Base-by-base conservation (phyloP, 2,329 filamentous ascomycete genomes). In the Arthrobotrys sphaeroides region DNA sequence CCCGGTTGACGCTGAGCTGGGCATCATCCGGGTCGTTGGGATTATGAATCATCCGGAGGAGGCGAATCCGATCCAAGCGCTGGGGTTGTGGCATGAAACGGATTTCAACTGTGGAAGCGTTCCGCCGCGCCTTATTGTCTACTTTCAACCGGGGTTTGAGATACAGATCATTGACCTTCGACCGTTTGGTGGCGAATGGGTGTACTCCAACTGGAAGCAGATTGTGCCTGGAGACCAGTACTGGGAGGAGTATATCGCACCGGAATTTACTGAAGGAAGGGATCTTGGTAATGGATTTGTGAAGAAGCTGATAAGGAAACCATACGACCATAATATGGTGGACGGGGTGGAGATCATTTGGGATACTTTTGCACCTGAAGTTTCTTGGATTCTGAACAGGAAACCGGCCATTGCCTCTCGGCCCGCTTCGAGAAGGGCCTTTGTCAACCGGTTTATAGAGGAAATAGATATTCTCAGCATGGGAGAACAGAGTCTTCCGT, bases 191-290 rank as follows among this genome's bases (percentile, higher is more conserved):
- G 61, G 22, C n/a, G 69, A 73, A n/a, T 22, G 26, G 40, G 69
- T 66, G 1, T 73, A 66, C 28, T 43, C 69, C 2, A 73, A 73
- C 24, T 73, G 69, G 61, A 73, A 45, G 33, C 61, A 73, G 13
- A 60, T 73, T 13, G 7, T 73, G 4, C 69, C 69, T 0, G 40
- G 13, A 1, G 61, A 65, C 33, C 9, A 7, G 3, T 31, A 51
- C 7, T 73, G 69, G 69, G 24, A 40, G 1, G 18, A 20, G 5
- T 66, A 36, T 9, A 45, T 73, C 4, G 18, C 38, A 13, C 69
- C 69, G 5, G 69, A 73, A 16, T 38, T 73, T 7, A 24, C 12
- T 2, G 10, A 33, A 16, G 20, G 38, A 1, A 31, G 18, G 3
- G 13, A 20, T 13, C 24, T n/a, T 5, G 60, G 51, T 4, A n/a